phyloP scores from a whole-genome alignment of 228 moss, liverwort and hornwort genomes.

The Sphagnum magellanicum region DNA sequence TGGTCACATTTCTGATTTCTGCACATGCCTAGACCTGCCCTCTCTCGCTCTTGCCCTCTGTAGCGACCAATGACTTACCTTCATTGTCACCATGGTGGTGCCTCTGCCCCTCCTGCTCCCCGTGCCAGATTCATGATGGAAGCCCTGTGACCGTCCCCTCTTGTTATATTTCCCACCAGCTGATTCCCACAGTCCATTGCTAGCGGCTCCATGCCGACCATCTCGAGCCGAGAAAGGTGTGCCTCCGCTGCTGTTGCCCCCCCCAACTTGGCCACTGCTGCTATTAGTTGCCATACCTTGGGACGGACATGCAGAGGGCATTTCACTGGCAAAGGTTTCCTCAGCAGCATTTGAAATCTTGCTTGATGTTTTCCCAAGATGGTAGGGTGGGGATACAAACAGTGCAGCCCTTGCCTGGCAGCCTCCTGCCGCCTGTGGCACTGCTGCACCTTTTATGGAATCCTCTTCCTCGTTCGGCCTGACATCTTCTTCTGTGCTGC shows the following conservation, averaged over 20 bases:
- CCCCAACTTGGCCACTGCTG: constrained; percentile 1
- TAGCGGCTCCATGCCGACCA: constrained; percentile 37
- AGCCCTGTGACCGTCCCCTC: constrained; percentile 55
- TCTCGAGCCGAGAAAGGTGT: constrained; percentile 25
- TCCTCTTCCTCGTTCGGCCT: not conserved
- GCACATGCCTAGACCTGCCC: too few species aligned
- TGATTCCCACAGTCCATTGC: constrained; percentile 13
- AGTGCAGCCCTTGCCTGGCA: constrained; percentile 48
- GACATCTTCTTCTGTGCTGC: constrained; percentile 1
- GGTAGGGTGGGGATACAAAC: constrained; percentile 36
- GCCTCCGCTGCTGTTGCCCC: constrained; percentile 10
- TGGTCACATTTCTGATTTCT: too few species aligned
- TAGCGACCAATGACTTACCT: constrained; percentile 5
- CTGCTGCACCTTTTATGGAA: constrained; percentile 7
- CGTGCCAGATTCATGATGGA: constrained; percentile 26
- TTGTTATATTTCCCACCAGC: constrained; percentile 48
- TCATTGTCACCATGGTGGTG: constrained; percentile 31
- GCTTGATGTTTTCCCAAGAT: constrained; percentile 14
- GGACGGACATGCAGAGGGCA: constrained; percentile 4
- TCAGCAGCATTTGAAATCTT: not conserved
- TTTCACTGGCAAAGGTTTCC: not conserved
- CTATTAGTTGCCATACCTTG: constrained; percentile 26
- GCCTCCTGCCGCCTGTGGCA: constrained; percentile 10
- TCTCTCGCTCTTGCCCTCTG: too few species aligned
- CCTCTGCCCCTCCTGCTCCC: constrained; percentile 25